phyloP scores from a whole-genome alignment of 2,329 filamentous ascomycete species.

The Scedosporium aurantiacum region DNA sequence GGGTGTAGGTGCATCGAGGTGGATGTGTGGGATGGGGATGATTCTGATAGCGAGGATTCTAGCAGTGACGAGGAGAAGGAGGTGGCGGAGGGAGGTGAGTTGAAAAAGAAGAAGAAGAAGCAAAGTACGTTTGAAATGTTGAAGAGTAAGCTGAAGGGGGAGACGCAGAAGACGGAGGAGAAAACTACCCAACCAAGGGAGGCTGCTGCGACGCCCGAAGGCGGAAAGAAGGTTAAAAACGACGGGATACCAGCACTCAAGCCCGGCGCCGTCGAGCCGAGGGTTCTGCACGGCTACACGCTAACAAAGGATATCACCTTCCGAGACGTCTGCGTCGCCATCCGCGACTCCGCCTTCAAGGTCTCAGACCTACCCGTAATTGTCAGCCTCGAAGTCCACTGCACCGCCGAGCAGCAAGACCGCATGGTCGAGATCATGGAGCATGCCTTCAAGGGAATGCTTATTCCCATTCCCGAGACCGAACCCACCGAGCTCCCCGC shows the following conservation, averaged over 20 bases:
- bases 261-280: constrained; percentile 47
- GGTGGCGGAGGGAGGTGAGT: constrained; percentile 29
- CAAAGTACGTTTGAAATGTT: constrained; percentile 53
- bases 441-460: constrained; percentile 63
- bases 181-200: constrained; percentile 14
- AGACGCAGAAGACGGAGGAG: constrained; percentile 23
- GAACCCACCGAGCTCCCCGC: constrained; percentile 47
- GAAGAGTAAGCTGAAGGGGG: constrained; percentile 36
- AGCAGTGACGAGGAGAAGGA: constrained; percentile 37
- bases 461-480: constrained; percentile 46
- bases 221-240: constrained; percentile 3
- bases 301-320: constrained; percentile 83
- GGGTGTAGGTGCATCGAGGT: constrained; percentile 89
- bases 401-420: constrained; percentile 66
- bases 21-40: constrained; percentile 87
- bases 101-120: constrained; percentile 49
- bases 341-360: constrained; percentile 68
- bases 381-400: constrained; percentile 88
- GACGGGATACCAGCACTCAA: constrained; percentile 6
- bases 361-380: constrained; percentile 75
- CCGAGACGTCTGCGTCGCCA: constrained; percentile 70
- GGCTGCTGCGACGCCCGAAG: constrained; percentile 6
- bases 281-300: constrained; percentile 80
- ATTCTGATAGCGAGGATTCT: constrained; percentile 57
- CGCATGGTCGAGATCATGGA: constrained; percentile 90